These are phyloP conservation scores for Nakazawaea ishiwadae DNA, from an alignment of 805 yeast genomes.

Conservation along the genomic window DNA sequence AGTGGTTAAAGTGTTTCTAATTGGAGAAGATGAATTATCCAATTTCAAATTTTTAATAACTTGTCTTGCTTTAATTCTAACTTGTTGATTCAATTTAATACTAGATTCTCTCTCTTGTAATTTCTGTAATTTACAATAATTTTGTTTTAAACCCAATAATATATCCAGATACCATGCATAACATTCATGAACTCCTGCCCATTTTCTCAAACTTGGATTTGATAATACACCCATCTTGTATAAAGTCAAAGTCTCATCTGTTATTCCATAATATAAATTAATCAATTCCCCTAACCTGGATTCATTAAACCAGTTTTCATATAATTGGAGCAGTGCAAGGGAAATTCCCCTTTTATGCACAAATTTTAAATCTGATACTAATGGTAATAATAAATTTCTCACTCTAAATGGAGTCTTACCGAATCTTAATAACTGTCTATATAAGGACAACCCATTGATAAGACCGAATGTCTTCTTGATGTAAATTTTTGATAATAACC, in stretches of 20 bases:
- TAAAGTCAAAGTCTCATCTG: constrained; percentile 58
- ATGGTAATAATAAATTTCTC: constrained; percentile 24
- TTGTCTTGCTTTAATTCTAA: constrained; percentile 47
- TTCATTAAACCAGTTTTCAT: constrained; percentile 35
- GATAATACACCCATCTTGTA: constrained; percentile 47
- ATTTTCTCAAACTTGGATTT: constrained; percentile 28
- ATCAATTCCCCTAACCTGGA: constrained; percentile 45
- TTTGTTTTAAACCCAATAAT: constrained; percentile 48
- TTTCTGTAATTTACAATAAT: constrained; percentile 37
- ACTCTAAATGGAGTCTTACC: constrained; percentile 66
- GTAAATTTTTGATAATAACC: constrained; percentile 35
- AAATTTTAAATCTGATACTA: background rate
- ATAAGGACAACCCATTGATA: constrained; percentile 44
- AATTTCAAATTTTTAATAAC: constrained; percentile 33
- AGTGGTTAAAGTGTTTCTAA: constrained; percentile 11
- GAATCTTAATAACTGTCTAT: constrained; percentile 65
- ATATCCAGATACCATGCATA: constrained; percentile 69
- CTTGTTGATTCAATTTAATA: constrained; percentile 53
- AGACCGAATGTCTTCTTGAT: constrained; percentile 36
- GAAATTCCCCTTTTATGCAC: constrained; percentile 14
- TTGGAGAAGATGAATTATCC: constrained; percentile 14
- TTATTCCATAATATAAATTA: constrained; percentile 57
- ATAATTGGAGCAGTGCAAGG: constrained; percentile 18
- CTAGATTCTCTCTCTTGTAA: constrained; percentile 46
- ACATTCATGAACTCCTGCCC: constrained; percentile 54